A percentile compares a stretch with the other conserved stretches of the same genome.
Conservation (phyloP, 225 moss, liverwort and hornwort species). For the Anthoceros angustus region DNA sequence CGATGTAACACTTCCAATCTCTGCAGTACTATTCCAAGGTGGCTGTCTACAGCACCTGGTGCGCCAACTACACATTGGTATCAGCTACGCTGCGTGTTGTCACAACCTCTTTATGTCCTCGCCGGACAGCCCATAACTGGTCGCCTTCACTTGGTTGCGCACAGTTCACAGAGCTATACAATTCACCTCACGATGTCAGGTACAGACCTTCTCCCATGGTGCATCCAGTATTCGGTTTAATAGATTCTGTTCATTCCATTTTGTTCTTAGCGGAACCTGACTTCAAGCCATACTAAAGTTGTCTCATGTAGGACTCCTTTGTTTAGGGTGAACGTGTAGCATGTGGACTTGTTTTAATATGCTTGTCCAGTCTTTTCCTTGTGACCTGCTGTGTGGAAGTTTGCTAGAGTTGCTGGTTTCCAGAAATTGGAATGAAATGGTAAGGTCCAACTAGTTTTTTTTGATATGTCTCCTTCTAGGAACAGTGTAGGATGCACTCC, state of each 20-base stretch:
- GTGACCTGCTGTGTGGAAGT: too few species aligned
- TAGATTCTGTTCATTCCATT: background rate
- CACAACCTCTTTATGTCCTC: constrained; percentile 48
- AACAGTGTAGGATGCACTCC: too few species aligned
- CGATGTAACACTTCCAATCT: background rate
- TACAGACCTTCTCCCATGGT: too few species aligned
- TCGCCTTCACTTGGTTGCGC: constrained; percentile 41
- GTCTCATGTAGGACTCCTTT: too few species aligned
- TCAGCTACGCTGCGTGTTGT: constrained; percentile 54
- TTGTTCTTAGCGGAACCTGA: background rate
- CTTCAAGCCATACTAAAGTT: too few species aligned
- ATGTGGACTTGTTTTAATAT: too few species aligned
- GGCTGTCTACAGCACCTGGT: constrained; percentile 45
- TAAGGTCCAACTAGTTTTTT: too few species aligned
- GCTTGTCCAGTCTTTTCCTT: too few species aligned
- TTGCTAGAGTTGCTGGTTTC: too few species aligned
- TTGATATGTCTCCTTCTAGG: too few species aligned
- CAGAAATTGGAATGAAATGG: too few species aligned
- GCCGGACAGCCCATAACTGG: constrained; percentile 45
- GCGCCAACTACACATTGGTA: constrained; percentile 53
- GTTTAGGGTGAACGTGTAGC: too few species aligned
- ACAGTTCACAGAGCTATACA: constrained; percentile 49
- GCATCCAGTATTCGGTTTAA: background rate
- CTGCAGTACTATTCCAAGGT: constrained; percentile 30
- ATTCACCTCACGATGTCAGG: constrained; percentile 49